phyloP scores from a whole-genome alignment of 495 filamentous ascomycete species.

The Staphylotrichum tortipilum region DNA sequence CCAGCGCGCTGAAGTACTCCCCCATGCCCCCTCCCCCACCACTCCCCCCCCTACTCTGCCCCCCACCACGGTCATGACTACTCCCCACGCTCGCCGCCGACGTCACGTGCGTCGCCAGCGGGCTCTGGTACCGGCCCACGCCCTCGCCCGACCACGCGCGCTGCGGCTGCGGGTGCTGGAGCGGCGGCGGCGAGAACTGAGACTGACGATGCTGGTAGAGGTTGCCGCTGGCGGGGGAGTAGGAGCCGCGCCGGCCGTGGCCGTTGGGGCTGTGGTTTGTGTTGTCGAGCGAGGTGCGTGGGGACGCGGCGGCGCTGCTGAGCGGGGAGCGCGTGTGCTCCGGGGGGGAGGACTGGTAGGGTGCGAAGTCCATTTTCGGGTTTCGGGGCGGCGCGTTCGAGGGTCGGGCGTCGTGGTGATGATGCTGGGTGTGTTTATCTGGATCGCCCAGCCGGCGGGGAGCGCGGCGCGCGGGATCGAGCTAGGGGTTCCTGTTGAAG shows the following conservation, averaged over 20 bases:
- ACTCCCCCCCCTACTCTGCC: neutral
- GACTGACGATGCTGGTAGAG: conserved; percentile 30
- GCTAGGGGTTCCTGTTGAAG: neutral
- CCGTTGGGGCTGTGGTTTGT: conserved; percentile 7
- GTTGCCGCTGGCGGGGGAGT: conserved; percentile 30
- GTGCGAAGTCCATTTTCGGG: conserved; percentile 76
- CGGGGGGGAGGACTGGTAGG: conserved; percentile 83
- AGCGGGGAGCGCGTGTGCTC: conserved; percentile 63
- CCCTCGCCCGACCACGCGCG: conserved; percentile 38
- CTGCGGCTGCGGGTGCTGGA: conserved; percentile 43
- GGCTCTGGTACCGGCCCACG: conserved; percentile 18
- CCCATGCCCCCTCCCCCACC: conserved; percentile 18
- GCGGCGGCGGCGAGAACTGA: conserved; percentile 34
- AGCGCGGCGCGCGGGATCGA: too few relatives aligned
- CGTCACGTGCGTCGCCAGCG: conserved; percentile 1
- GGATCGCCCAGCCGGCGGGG: too few relatives aligned
- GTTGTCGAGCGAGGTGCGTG: conserved; percentile 40
- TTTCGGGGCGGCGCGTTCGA: neutral
- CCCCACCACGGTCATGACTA: neutral
- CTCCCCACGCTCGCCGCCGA: neutral
- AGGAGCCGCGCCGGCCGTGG: conserved; percentile 31
- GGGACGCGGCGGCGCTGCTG: conserved; percentile 40
- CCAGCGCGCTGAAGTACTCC: conserved; percentile 28
- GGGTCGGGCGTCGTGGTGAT: too few relatives aligned
- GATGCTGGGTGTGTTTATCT: too few relatives aligned